Evolutionary conservation across 352 stramenopile genomes (phyloP).

Genomic region (Phytopythium chamaehyphon): DNA sequence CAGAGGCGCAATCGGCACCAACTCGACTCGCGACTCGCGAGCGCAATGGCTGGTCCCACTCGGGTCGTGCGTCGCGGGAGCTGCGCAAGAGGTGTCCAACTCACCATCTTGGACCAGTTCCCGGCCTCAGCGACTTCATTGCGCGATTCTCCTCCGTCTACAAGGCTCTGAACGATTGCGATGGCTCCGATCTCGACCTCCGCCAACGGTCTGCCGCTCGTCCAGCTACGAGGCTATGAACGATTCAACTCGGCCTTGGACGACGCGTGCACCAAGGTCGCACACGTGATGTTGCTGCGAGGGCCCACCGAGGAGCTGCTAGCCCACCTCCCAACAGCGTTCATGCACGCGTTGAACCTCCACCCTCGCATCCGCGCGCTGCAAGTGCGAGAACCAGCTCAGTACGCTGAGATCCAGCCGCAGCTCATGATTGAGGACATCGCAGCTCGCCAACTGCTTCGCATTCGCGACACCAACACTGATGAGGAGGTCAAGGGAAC

Average conservation of each 20-base stretch:
- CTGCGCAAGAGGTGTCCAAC: too few relatives aligned
- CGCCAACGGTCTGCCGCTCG: conserved; percentile 11
- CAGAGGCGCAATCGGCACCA: too few relatives aligned
- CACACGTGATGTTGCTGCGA: conserved; percentile 20
- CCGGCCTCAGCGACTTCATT: not conserved
- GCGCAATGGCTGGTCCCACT: too few relatives aligned
- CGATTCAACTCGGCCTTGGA: conserved; percentile 21
- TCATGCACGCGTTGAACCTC: conserved; percentile 36
- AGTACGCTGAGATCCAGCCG: conserved; percentile 24
- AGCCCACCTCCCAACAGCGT: conserved; percentile 12
- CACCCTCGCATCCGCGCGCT: conserved; percentile 31
- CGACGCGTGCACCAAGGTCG: conserved; percentile 19
- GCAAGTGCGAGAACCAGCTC: conserved; percentile 16
- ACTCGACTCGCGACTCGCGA: too few relatives aligned
- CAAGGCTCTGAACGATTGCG: too few relatives aligned
- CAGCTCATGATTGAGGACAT: conserved; percentile 18
- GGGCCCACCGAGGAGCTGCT: conserved; percentile 8
- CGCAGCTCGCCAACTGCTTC: conserved; percentile 10
- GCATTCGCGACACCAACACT: conserved; percentile 19
- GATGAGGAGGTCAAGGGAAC: conserved; percentile 12
- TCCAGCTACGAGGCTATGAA: conserved; percentile 23
- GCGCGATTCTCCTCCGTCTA: not conserved
- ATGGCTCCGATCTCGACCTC: conserved; percentile 6
- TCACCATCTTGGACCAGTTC: too few relatives aligned
- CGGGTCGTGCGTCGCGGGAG: too few relatives aligned